Evolutionary conservation across 257 asterid genomes (phyloP).

Genomic region (Verbascum thapsus): DNA sequence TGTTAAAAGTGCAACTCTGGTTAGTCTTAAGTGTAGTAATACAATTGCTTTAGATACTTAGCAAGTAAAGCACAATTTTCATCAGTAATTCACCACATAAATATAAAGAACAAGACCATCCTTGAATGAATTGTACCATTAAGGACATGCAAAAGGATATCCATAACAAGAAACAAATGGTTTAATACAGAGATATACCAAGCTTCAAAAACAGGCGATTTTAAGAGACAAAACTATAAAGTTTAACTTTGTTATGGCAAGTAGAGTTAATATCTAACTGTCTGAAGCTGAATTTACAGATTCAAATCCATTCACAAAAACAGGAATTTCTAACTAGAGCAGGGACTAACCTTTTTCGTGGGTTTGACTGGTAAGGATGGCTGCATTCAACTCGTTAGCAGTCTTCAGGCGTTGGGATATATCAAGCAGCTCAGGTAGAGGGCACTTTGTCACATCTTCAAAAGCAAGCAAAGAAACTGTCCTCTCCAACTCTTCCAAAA

Average conservation of each 20-base stretch:
- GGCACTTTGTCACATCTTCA: constrained; percentile 70
- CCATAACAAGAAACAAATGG: not conserved
- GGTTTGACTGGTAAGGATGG: constrained; percentile 83
- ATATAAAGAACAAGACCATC: too few species aligned
- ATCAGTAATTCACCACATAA: not conserved
- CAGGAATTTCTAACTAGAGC: not conserved
- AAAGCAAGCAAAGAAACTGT: constrained; percentile 83
- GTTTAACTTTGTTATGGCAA: not conserved
- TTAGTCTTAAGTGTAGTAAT: too few species aligned
- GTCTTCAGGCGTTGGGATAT: constrained; percentile 77
- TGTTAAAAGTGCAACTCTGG: constrained; percentile 26
- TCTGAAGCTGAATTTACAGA: not conserved
- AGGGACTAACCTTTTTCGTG: constrained; percentile 78
- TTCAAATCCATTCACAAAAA: not conserved
- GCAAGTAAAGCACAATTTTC: not conserved
- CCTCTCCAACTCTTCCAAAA: constrained; percentile 81
- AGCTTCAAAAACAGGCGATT: not conserved
- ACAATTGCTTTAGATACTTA: too few species aligned
- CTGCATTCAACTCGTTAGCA: constrained; percentile 90
- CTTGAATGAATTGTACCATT: too few species aligned
- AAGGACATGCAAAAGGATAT: not conserved
- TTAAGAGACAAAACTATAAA: too few species aligned
- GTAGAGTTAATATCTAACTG: not conserved
- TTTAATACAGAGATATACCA: not conserved
- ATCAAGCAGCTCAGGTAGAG: constrained; percentile 70